phyloP scores from a whole-genome alignment of 2,329 filamentous ascomycete species.

The Calonectria pteridis region DNA sequence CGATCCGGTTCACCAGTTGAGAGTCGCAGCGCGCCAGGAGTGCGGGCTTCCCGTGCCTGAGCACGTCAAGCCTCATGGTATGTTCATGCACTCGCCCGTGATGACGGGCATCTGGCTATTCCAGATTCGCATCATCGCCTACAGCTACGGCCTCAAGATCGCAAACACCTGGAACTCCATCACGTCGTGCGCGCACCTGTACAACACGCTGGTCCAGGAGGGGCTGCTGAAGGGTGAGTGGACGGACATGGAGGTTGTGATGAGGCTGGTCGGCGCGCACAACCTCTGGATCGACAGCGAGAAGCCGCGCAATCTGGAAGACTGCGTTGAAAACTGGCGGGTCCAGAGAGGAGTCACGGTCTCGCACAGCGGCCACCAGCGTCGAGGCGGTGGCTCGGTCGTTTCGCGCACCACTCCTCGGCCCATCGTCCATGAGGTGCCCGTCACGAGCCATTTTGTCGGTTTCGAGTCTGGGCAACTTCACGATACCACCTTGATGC shows the following conservation, averaged over 20 bases:
- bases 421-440: neutral
- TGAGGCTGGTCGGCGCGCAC: neutral
- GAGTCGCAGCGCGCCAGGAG: neutral
- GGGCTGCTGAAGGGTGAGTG: neutral
- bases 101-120: neutral
- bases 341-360: neutral
- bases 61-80: neutral
- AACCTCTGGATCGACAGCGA: neutral
- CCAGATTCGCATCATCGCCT: neutral
- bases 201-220: neutral
- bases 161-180: neutral
- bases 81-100: neutral
- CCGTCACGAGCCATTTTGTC: neutral
- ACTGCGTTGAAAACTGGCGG: neutral
- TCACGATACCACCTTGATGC: neutral
- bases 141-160: neutral
- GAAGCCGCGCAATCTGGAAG: neutral
- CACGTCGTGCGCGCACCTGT: neutral
- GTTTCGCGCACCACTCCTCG: neutral
- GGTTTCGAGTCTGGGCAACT: neutral
- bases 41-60: neutral
- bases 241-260: neutral
- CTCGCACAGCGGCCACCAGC: neutral
- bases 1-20: neutral
- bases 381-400: neutral